Base-by-base conservation (phyloP, 148 eudicot genomes). In the Cornus controversa region DNA sequence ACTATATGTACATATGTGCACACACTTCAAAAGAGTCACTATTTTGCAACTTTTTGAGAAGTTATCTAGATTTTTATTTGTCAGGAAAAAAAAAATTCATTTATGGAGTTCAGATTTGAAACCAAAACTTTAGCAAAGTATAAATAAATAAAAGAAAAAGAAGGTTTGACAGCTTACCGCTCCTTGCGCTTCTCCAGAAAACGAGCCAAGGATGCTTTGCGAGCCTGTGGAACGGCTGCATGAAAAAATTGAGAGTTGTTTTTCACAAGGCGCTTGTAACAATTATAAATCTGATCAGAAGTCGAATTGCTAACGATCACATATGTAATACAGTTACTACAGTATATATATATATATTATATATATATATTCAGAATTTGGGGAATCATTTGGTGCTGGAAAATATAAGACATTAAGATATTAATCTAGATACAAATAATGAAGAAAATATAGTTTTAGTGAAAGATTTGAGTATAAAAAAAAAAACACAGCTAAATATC, bases 111-210 rank as follows among this genome's bases (percentile, higher is more conserved):
- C 7, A 11, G 57, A 0, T 11, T 50, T 13, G 57, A 16, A 50
- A 11, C 20, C 4, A 50, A 50, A 16, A 3, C 16, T 11, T 50
- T 50, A 16, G 15, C 57, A 5, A 40, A 40, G 9, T 6, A 40
- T 6, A 40, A 15, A 60, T 60, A n/a, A 60, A 60, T 18, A 34
- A 7, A 36, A 20, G n/a, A 28, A 62, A 78, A 10, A 45, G 22
- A 34, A 75, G n/a, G 82, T 71, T 69, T 22, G 40, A 81, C 8
- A 57, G 23, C 45, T 37, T 80, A 90, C 93, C 93, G 88, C 72
- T 90, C 91, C 77, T 88, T 90, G 42, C 93, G 88, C 85, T 88
- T 90, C 84, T 87, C 93, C 40, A 90, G 80, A 79, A 88, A 90
- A 36, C 91, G 82, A 66, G 88, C 89, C 82, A 90, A 82, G 28